Base-by-base conservation (phyloP, 1,139 yeast genomes). In the Diutina siamensis region DNA sequence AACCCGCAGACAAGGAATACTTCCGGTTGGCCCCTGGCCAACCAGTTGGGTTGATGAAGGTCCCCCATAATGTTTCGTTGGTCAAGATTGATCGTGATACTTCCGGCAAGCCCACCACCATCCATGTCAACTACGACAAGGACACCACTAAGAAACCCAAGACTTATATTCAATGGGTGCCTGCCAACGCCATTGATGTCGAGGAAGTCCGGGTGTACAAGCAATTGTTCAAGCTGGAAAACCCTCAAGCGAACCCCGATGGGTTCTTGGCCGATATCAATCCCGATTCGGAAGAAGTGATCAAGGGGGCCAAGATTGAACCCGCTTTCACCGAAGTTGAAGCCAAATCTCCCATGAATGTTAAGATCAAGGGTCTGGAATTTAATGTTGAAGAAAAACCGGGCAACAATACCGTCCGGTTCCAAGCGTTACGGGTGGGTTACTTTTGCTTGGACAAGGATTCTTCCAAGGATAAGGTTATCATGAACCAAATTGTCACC, bases 391-490 rank as follows among this genome's bases (percentile, higher is more conserved):
- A 70, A 54, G 94, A 85, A 60, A 64, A 63, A 47, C 75, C 74
- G 25, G 67, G 68, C 44, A 81, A 84, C 33, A 94, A 92, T 62
- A 78, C 94, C n/a, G 85, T 86, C 34, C 78, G 98, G 62, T 94
- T 94, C 86, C 99, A 94, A 68, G 98, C 96, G 28, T 76, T 94
- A 63, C 82, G 99, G 67, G 92, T 87, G 46, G 99, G 98, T 22
- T 92, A 92, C 65, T 94, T 89, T 76, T 83, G 96, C 61, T 66
- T 87, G 63, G 99, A 94, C 61, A 78, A 75, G 56, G 97, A 92
- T 52, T 68, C 87, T 47, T 68, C 71, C 5, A 15, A n/a, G 19
- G 71, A 66, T 20, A 80, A 75, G 44, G 65, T 87, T 53, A 74
- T 89, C 40, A 70, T 94, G 61, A 89, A 89, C 66, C 76, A 95